Conservation (phyloP, 2,329 filamentous ascomycete genomes). For the Zymoseptoria tritici region DNA sequence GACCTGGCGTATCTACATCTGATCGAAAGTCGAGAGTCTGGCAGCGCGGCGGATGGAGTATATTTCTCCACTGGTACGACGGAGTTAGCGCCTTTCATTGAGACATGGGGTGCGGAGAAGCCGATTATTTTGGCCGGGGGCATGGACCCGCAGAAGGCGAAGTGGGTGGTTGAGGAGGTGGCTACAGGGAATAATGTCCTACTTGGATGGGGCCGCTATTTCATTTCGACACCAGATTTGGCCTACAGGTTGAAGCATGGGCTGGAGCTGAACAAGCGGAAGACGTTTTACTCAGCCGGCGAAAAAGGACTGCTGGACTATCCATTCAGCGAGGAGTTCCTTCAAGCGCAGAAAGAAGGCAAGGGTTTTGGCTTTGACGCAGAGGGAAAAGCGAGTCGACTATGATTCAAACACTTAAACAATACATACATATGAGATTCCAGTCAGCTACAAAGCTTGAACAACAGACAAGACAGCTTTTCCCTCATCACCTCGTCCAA, state of each 20-base stretch:
- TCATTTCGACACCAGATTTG: slow-evolving; percentile 45
- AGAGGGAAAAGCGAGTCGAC: neutral
- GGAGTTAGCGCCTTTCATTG: slow-evolving; percentile 17
- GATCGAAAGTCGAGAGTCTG: slow-evolving; percentile 9
- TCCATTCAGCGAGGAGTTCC: slow-evolving; percentile 32
- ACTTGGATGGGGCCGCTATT: slow-evolving; percentile 43
- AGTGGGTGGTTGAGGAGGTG: slow-evolving; percentile 32
- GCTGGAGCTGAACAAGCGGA: slow-evolving; percentile 35
- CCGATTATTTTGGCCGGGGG: slow-evolving; percentile 38
- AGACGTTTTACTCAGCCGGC: slow-evolving; percentile 41
- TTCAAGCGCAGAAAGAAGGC: neutral
- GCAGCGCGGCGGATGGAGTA: slow-evolving; percentile 31
- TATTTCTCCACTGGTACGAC: slow-evolving; percentile 14
- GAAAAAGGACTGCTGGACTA: slow-evolving; percentile 39
- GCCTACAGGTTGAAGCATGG: slow-evolving; percentile 39
- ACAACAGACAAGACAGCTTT: too few relatives aligned
- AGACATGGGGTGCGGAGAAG: slow-evolving; percentile 17
- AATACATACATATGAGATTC: too few relatives aligned
- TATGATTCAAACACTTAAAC: neutral
- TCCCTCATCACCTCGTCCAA: neutral
- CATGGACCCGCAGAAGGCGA: slow-evolving; percentile 34
- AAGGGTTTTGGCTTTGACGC: neutral
- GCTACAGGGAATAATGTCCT: slow-evolving; percentile 38
- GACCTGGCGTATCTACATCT: slow-evolving; percentile 49
- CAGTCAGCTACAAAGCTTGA: too few relatives aligned